Evolutionary conservation across 2,329 filamentous ascomycete genomes (phyloP), one percentile per base, ranked within the genome.

Genomic region (Mycogone perniciosa): DNA sequence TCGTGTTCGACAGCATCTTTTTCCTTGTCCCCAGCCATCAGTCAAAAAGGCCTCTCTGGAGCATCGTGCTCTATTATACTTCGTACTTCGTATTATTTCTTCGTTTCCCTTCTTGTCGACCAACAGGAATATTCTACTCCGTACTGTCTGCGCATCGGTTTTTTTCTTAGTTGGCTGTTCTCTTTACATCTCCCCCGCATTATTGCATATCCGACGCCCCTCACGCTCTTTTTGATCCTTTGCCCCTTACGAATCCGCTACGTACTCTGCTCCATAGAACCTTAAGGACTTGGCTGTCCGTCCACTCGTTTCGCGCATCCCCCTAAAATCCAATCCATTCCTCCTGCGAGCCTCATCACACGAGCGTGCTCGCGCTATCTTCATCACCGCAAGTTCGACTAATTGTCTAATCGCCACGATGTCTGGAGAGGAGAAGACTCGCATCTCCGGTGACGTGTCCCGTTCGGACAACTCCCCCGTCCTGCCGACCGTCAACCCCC

Each of bases 401-500:
- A 31, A 46, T 39, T 20, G 33, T 26, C 6, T 39, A 39, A 31
- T 27, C 46, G 29, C 40, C 61, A 63, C 33, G 42, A 70, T 70
- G 67, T 67, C 67, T 56, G 62, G 56, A 62, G 86, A 87, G 67
- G 88, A 96, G 71, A 96, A 96, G 74, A 84, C 79, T 61, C 86
- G 91, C 66, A 77, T 84, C 62, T 96, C 89, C 43, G 87, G 87
- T 69, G 91, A 96, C 69, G 75, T 80, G 62, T 74, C 80, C 51
- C 80, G 86, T 69, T 62, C 70, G 48, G 79, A 84, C 74, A 56
- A 74, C 73, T 59, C 72, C 72, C 63, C 81, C 76, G 76, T 89
- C 52, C 77, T 96, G 65, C 91, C 91, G 31, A 90, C 85, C 8
- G 81, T 88, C 68, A 95, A 92, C 68, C 86, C 86, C 27, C 80